These are phyloP conservation scores for Botrytis cinerea DNA, from an alignment of 2,329 filamentous ascomycete genomes.

Conservation along the genomic window DNA sequence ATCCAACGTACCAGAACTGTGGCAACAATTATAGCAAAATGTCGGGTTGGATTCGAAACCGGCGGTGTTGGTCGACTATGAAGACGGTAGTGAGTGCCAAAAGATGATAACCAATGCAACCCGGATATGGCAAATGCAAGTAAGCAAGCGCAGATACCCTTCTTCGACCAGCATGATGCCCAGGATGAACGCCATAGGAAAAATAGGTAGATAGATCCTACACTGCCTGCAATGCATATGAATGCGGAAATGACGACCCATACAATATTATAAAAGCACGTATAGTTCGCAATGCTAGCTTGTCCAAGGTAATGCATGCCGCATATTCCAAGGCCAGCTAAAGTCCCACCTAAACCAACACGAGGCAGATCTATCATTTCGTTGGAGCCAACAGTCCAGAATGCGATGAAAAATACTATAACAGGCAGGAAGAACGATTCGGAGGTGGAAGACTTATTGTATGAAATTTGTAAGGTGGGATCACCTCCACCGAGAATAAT, in stretches of 20 bases:
- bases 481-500: conserved; percentile 68
- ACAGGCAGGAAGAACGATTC: conserved; percentile 81
- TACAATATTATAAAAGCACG: conserved; percentile 59
- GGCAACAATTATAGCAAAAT: conserved; percentile 31
- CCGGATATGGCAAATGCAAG: conserved; percentile 75
- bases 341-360: conserved; percentile 62
- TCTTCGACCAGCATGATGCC: conserved; percentile 78
- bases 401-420: conserved; percentile 70
- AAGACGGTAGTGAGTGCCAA: conserved; percentile 68
- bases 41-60: conserved; percentile 11
- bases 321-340: conserved; percentile 74
- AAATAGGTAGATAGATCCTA: conserved; percentile 69
- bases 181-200: conserved; percentile 75
- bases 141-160: conserved; percentile 63
- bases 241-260: conserved; percentile 65
- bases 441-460: conserved; percentile 70
- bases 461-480: conserved; percentile 67
- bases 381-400: conserved; percentile 66
- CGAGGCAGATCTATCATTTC: conserved; percentile 59
- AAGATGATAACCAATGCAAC: conserved; percentile 83
- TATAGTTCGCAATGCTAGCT: conserved; percentile 76
- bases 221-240: conserved; percentile 73
- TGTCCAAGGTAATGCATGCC: conserved; percentile 92
- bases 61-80: conserved; percentile 45
- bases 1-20: conserved; percentile 30